Base-by-base conservation (phyloP, 1,139 yeast genomes). In the Blastobotrys illinoisensis region DNA sequence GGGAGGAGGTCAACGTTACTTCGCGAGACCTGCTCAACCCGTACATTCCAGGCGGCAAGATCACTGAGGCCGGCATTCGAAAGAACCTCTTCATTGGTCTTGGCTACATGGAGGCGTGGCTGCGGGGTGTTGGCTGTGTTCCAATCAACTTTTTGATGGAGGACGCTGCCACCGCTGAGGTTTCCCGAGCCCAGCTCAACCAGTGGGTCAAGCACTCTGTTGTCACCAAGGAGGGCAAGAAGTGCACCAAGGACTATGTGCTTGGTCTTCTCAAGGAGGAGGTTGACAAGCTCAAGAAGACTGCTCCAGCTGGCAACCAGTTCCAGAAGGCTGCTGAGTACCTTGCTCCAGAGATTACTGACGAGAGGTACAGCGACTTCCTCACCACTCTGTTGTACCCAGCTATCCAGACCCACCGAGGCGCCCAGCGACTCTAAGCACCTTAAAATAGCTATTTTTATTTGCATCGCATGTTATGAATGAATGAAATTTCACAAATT, bases 81-180 rank as follows among this genome's bases (percentile, higher is more conserved):
- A 76, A 83, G 65, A 86, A 85, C 73, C 74, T 86, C 62, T 77
- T 78, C 67, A 85, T 85, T 73, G 93, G 93, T 55, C 78, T 86
- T 60, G 80, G 85, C 28, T 86, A 86, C 73, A 84, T 85, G 74
- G 93, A 85, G 74, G 91, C 91, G 46, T 86, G 93, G 93, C 80
- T 86, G 66, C 79, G 89, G 64, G 86, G 88, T 57, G 73, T 82
- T 61, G 93, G 93, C 21, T 84, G 90, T 75, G 90, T 86, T 57
- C 91, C 95, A 64, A 85, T 86, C 72, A 85, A 86, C 76, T 83
- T 79, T 71, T 77, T 86, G 73, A 86, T 86, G 95, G 95, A 86
- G 74, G 93, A 86, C 67, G 93, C 93, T 54, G 93, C 93, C 50
- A 86, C 93, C 56, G 93, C 93, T 54, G 95, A 86, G 71, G 93